Base-by-base conservation (phyloP, 2,329 filamentous ascomycete species). In the Colletotrichum truncatum region DNA sequence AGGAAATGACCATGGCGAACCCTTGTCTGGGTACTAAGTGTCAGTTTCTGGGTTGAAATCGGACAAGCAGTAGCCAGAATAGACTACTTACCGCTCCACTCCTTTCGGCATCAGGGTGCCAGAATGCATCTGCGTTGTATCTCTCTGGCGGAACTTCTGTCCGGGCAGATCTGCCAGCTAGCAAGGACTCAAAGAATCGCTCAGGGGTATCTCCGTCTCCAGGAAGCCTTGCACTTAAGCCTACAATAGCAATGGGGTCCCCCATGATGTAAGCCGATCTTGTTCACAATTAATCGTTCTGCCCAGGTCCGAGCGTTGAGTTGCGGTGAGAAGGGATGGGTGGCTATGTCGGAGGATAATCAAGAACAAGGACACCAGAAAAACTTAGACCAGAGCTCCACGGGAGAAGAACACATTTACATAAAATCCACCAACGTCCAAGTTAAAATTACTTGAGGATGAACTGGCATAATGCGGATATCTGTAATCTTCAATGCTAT, bases 191-290 rank as follows among this genome's bases (percentile, higher is more conserved):
- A 78, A 80, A 84, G 59, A 84, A 79, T 61, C 81, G 78, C 6
- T 77, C 77, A 3, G 78, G 74, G 4, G 73, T 80, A 4, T 76
- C 74, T 10, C 81, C 77, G 16, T 77, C 76, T 2, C 82, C 81
- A 0, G 82, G 79, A 38, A 84, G 74, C 34, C 81, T 81, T 68
- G 81, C 83, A 6, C 79, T 76, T 74, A 84, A 80, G 66, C 82
- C 82, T 10, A 84, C 75, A 18, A 84, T 78, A 70, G 82, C 82
- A 48, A 84, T 76, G n/a, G 81, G 80, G 65, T 73, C 72, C 39
- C 64, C 62, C 66, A 68, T 68, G 30, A 49, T 67, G 28, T 57
- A 25, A 57, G 41, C 11, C 21, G 14, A 23, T 21, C 30, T 21
- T 54, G 39, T 41, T 34, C 18, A 3, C 25, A 18, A 23, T 28